Percentiles rank a stretch among this genome's conserved stretches.
These are phyloP conservation scores for Monosporascus sp. DNA, from an alignment of 2,329 filamentous ascomycete genomes.

Conservation along the genomic window DNA sequence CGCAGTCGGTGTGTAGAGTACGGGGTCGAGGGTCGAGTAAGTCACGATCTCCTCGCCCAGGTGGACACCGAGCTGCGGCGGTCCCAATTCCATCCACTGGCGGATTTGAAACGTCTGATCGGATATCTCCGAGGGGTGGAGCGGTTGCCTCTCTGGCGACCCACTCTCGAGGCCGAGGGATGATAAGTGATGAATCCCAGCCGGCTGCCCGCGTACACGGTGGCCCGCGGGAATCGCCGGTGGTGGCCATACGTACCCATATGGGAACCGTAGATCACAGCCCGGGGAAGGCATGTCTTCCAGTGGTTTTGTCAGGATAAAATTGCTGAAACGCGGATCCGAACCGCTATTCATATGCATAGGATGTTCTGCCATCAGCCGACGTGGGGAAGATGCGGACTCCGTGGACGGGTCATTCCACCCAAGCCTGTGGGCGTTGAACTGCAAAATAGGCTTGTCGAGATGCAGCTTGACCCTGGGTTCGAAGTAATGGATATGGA, in stretches of 20 bases:
- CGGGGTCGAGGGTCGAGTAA: slow-evolving; percentile 64
- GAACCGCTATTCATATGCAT: slow-evolving; percentile 43
- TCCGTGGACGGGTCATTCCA: slow-evolving; percentile 13
- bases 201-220: slow-evolving; percentile 37
- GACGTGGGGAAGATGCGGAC: slow-evolving; percentile 12
- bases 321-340: slow-evolving; percentile 56
- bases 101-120: slow-evolving; percentile 68
- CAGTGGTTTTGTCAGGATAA: slow-evolving; percentile 58
- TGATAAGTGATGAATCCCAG: slow-evolving; percentile 14
- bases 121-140: slow-evolving; percentile 54
- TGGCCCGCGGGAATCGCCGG: slow-evolving; percentile 58
- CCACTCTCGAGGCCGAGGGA: slow-evolving; percentile 12
- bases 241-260: slow-evolving; percentile 69
- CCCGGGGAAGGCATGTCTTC: slow-evolving; percentile 29
- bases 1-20: slow-evolving; percentile 72
- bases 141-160: slow-evolving; percentile 18
- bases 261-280: slow-evolving; percentile 30
- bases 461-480: slow-evolving; percentile 67
- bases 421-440: slow-evolving; percentile 32
- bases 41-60: slow-evolving; percentile 55
- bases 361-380: slow-evolving; percentile 45
- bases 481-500: slow-evolving; percentile 67
- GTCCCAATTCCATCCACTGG: slow-evolving; percentile 66
- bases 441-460: slow-evolving; percentile 64
- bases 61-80: slow-evolving; percentile 37